These are phyloP conservation scores for Lepidium didymum DNA, from an alignment of 345 rosid genomes.

Conservation along the genomic window DNA sequence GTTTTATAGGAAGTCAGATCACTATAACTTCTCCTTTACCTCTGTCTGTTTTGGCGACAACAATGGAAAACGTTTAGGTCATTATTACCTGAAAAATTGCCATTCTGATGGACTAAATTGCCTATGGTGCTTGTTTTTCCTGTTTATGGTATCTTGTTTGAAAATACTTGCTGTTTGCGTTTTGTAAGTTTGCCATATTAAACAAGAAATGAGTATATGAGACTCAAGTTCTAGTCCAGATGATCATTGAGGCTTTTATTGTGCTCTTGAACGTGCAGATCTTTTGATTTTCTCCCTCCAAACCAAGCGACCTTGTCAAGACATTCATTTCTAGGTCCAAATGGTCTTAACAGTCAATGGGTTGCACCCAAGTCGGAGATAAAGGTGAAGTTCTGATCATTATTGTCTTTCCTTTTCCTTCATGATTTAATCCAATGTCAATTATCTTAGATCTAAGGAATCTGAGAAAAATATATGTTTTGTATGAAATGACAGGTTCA, in stretches of 20 bases:
- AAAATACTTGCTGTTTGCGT: not conserved
- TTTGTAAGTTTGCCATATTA: not conserved
- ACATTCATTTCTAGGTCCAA: conserved; percentile 87
- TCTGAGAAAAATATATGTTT: conserved; percentile 7
- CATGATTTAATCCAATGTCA: not conserved
- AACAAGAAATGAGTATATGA: not conserved
- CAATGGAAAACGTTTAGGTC: not conserved
- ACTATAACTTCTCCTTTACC: not conserved
- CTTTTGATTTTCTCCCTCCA: conserved; percentile 55
- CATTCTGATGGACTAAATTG: not conserved
- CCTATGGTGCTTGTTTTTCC: not conserved
- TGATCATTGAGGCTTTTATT: not conserved
- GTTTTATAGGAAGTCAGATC: not conserved
- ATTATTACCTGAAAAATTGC: not conserved
- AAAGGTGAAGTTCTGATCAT: conserved; percentile 44
- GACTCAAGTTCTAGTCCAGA: not conserved
- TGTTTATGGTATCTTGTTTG: not conserved
- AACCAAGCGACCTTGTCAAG: conserved; percentile 90
- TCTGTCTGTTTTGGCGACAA: not conserved
- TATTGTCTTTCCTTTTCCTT: not conserved
- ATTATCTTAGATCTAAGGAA: not conserved
- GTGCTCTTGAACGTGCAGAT: conserved; percentile 40
- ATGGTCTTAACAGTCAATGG: conserved; percentile 87
- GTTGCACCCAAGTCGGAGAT: conserved; percentile 62
- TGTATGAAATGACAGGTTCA: conserved; percentile 47